Base-by-base conservation (phyloP, 257 asterid genomes). In the Solanum pinnatisectum region DNA sequence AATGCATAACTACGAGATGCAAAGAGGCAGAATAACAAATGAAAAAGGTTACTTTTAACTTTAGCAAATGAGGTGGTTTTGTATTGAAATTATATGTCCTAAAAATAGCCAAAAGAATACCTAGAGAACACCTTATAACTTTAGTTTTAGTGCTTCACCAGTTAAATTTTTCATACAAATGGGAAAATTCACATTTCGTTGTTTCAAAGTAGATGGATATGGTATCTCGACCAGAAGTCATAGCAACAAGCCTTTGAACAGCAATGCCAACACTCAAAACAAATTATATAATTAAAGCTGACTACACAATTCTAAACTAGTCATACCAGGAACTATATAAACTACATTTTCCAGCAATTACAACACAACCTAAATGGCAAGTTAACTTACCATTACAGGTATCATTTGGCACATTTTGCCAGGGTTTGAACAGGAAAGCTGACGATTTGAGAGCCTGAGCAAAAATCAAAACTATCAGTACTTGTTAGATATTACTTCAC, bases 381-480 rank as follows among this genome's bases (percentile, higher is more conserved):
- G 70, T 88, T 84, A 70, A 93, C 99, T 92, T 90, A 97, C 99
- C 99, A 97, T 95, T 46, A 97, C 99, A 88, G 99, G 99, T 87
- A 97, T 97, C 98, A 97, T 97, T 97, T 97, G 86, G 99, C 99
- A 92, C 99, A 96, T 95, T 97, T 97, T 25, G 98, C 99, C 77
- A 97, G 94, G 4, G 98, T 97, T 93, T 97, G 99, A 88, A 96
- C 92, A 7, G 99, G 99, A 93, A 97, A 97, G 91, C 99, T 96
- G 89, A 97, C 99, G 87, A 97, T 91, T 97, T 97, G 88, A 97
- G 99, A 89, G 99, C 99, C 99, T 97, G 98, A 86, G 83, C 60
- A 91, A 88, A 90, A 40, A 73, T 73, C 82, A 73, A 73, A 73
- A 73, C 40, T 20, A 73, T 73, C 27, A 73, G 82, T 36, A 36